Percentiles rank a stretch among this genome's conserved stretches.
Evolutionary conservation across 73 alveolate species (phyloP).

Genomic region (Symbiodinium natans): DNA sequence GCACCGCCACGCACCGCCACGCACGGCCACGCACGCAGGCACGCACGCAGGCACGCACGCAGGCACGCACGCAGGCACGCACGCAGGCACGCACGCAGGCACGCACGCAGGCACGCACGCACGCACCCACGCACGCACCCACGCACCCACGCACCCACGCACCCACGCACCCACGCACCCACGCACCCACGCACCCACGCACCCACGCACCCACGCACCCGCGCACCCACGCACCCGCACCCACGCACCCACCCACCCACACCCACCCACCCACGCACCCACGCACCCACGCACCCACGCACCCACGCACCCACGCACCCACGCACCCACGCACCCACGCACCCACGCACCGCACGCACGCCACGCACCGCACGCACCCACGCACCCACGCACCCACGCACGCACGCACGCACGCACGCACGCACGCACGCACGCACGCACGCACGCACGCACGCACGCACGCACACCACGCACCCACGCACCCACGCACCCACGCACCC

Average conservation of each 20-base stretch:
- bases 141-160: conserved; percentile 26
- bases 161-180: conserved; percentile 5
- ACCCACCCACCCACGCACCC: neutral
- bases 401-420: neutral
- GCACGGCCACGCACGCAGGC: conserved; percentile 36
- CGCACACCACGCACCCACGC: too few relatives aligned
- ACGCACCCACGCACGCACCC: conserved; percentile 25
- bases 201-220: conserved; percentile 8
- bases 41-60: conserved; percentile 33
- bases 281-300: neutral
- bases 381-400: neutral
- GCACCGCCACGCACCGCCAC: too few relatives aligned
- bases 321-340: conserved; percentile 1
- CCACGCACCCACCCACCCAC: too few relatives aligned
- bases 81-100: conserved; percentile 29
- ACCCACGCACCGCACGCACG: conserved; percentile 16
- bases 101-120: conserved; percentile 24
- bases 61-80: conserved; percentile 19
- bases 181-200: neutral
- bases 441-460: neutral
- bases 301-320: conserved; percentile 4
- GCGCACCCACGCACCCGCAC: too few relatives aligned
- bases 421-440: neutral
- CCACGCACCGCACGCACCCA: neutral
- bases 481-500: too few relatives aligned